Evolutionary conservation across 768 basidiomycete genomes (phyloP).

Genomic region (Hypsizygus marmoreus): DNA sequence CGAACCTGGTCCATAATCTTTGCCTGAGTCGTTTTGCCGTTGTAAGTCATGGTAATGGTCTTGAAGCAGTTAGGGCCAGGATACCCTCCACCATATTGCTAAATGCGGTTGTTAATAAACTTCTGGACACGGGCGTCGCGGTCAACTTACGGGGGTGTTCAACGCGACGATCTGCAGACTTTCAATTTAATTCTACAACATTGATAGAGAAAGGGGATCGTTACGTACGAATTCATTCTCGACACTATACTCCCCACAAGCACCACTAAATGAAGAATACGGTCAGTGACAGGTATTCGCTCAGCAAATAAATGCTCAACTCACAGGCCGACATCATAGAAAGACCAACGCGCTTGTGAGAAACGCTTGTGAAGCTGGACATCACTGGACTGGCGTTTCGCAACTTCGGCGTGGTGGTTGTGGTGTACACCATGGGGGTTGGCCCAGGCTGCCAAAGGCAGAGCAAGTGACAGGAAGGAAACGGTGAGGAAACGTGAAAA

Average conservation of each 20-base stretch:
- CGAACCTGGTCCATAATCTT: slow-evolving; percentile 63
- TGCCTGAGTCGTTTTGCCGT: slow-evolving; percentile 61
- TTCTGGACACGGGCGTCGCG: no score
- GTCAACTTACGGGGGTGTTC: slow-evolving; percentile 39
- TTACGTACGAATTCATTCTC: slow-evolving; percentile 46
- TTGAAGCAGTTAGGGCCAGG: slow-evolving; percentile 68
- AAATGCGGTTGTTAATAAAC: slow-evolving; percentile 3
- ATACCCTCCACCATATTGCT: slow-evolving; percentile 60
- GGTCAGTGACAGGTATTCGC: no score
- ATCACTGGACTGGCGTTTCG: slow-evolving; percentile 24
- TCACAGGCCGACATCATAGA: slow-evolving; percentile 33
- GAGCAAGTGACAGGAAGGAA: slow-evolving; percentile 27
- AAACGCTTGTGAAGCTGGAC: slow-evolving; percentile 26
- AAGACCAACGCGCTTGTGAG: slow-evolving; percentile 25
- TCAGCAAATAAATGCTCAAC: no score
- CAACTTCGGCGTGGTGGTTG: slow-evolving; percentile 25
- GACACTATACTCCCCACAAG: slow-evolving; percentile 48
- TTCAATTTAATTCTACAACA: not conserved
- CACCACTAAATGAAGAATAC: slow-evolving; percentile 42
- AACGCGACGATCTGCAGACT: slow-evolving; percentile 52
- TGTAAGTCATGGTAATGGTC: slow-evolving; percentile 59
- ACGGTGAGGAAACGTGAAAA: slow-evolving; percentile 16
- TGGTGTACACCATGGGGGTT: slow-evolving; percentile 22
- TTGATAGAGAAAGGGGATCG: not conserved
- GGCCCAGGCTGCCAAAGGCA: slow-evolving; percentile 32